A percentile compares a stretch with the other conserved stretches of the same genome.
These are phyloP conservation scores for Annulohypoxylon maeteangense DNA, from an alignment of 495 filamentous ascomycete genomes.

Conservation along the genomic window DNA sequence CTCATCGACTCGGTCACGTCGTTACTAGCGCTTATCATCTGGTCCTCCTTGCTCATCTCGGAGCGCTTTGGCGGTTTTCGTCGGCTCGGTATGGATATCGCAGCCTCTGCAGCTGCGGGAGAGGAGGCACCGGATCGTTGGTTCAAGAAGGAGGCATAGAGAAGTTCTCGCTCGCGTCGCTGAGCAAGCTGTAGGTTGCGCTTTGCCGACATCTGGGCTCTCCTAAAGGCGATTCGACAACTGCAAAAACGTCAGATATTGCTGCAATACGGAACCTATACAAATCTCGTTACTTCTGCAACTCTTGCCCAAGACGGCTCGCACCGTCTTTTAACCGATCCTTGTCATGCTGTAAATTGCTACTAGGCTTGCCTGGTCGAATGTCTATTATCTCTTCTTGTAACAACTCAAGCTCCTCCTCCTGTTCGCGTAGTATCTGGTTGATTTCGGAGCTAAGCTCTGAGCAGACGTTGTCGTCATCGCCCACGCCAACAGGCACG, in stretches of 20 bases:
- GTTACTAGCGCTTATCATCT: slow-evolving; percentile 74
- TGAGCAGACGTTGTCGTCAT: slow-evolving; percentile 70
- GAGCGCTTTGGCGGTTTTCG: slow-evolving; percentile 31
- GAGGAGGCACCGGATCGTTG: slow-evolving; percentile 52
- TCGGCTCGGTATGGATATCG: slow-evolving; percentile 17
- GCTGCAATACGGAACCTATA: slow-evolving; percentile 22
- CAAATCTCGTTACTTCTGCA: slow-evolving; percentile 66
- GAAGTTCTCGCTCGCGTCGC: slow-evolving; percentile 77
- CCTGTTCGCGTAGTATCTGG: slow-evolving; percentile 80
- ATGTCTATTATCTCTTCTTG: slow-evolving; percentile 81
- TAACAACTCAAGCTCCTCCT: slow-evolving; percentile 86
- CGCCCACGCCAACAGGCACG: slow-evolving; percentile 61
- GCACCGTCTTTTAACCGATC: slow-evolving; percentile 71
- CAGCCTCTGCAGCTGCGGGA: slow-evolving; percentile 39
- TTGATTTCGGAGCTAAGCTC: slow-evolving; percentile 88
- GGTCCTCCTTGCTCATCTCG: slow-evolving; percentile 65
- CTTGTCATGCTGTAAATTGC: slow-evolving; percentile 62
- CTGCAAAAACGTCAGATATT: slow-evolving; percentile 53
- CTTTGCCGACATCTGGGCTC: slow-evolving; percentile 84
- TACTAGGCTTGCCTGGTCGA: slow-evolving; percentile 55
- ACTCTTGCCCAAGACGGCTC: slow-evolving; percentile 70
- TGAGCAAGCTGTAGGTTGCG: slow-evolving; percentile 76
- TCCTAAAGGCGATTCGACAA: slow-evolving; percentile 79
- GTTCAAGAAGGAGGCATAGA: slow-evolving; percentile 71
- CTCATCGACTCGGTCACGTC: slow-evolving; percentile 88